These are phyloP conservation scores for Corinectria fuckeliana DNA, from an alignment of 2,329 filamentous ascomycete species.

Conservation along the genomic window DNA sequence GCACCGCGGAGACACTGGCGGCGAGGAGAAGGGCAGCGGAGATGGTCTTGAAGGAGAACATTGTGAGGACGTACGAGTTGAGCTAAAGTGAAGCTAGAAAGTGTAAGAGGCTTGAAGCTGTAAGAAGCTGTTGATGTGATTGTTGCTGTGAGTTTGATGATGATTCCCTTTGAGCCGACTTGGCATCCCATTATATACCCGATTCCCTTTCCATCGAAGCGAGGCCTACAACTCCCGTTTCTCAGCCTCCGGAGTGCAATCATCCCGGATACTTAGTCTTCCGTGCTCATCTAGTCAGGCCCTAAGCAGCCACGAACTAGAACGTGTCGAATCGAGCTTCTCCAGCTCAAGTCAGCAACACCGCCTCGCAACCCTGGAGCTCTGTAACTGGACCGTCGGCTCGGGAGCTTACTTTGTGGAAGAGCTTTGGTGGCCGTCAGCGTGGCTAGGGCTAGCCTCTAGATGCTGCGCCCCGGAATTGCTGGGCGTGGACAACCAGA, in stretches of 20 bases:
- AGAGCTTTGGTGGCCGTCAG: conserved; percentile 3
- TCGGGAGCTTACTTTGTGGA: conserved; percentile 2
- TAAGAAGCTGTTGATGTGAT: conserved; percentile 11
- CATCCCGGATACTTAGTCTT: not conserved
- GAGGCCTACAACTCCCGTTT: not conserved
- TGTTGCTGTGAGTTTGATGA: conserved; percentile 21
- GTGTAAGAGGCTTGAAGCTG: conserved; percentile 1
- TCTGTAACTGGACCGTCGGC: not conserved
- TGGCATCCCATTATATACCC: conserved; percentile 33
- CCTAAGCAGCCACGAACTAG: conserved; percentile 7
- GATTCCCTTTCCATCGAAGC: not conserved
- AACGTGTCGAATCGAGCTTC: not conserved
- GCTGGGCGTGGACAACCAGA: not conserved
- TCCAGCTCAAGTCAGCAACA: conserved; percentile 12
- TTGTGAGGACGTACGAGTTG: conserved; percentile 28
- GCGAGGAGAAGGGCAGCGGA: conserved; percentile 39
- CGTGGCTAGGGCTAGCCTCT: conserved; percentile 15
- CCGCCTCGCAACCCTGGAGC: not conserved
- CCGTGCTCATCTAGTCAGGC: conserved; percentile 9
- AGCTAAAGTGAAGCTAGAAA: not conserved
- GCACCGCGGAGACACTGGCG: conserved; percentile 41
- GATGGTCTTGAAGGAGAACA: conserved; percentile 43
- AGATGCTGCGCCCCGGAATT: conserved; percentile 12
- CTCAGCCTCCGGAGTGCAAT: conserved; percentile 3
- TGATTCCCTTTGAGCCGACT: conserved; percentile 10